Base-by-base conservation (phyloP, 768 basidiomycete species). In the Xerocomus brunneocitrinus region DNA sequence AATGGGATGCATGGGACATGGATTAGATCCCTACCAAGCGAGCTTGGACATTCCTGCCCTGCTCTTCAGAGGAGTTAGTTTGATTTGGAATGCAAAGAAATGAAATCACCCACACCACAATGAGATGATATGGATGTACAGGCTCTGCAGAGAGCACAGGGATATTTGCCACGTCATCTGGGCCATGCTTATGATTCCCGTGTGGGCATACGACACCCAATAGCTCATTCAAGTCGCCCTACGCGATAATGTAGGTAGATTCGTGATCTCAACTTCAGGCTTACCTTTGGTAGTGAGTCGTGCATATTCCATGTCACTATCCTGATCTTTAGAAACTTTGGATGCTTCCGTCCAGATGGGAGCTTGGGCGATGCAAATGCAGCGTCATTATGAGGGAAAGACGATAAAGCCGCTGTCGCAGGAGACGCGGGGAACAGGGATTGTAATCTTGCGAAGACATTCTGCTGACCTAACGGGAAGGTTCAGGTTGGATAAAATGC, bases 301-400 rank as follows among this genome's bases (percentile, higher is more conserved):
- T 91, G 85, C 89, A 91, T 91, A 58, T 91, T 91, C 89, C 89
- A 91, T 35, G 85, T 86, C 32, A 89, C 48, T 44, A 90, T 80
- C 40, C 83, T 73, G 36, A 89, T 71, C 62, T 90, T 91, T 42
- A 90, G 71, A 63, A 76, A 78, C 57, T 74, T 76, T 16, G 70
- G 62, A 24, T 63, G 50, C 51, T 58, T 65, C 51, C 64, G 66
- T 22, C 62, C 55, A 28, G 49, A 59, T n/a, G 53, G 61, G 38
- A 61, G 61, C 36, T 30, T 65, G 22, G 64, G 50, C n/a, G 60
- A 53, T 27, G 58, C 61, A 57, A 59, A 64, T 43, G 62, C 48
- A 9, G 56, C 53, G 44, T 59, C 44, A 19, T 67, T 62, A 55
- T 53, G 63, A 30, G 60, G 59, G 44, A 58, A 34, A 51, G 57